A percentile compares a stretch with the other conserved stretches of the same genome.
These are phyloP conservation scores for Buxus sempervirens DNA, from an alignment of 164 flowering plant species.

Conservation along the genomic window DNA sequence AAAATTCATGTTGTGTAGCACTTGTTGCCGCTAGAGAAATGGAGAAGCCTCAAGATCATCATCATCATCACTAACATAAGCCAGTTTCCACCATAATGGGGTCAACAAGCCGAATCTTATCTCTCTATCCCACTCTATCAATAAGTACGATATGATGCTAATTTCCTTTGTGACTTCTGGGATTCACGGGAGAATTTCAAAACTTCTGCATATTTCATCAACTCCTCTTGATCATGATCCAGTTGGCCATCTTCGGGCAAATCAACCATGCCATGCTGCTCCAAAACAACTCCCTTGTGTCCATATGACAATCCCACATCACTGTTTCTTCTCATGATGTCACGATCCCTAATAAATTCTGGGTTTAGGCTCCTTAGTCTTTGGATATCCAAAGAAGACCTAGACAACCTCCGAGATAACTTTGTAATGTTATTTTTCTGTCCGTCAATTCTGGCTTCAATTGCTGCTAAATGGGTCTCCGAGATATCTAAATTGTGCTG, in stretches of 20 bases:
- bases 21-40: background rate
- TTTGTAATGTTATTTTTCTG: constrained; percentile 10
- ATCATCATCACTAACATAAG: too few species aligned
- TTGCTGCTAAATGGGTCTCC: constrained; percentile 1
- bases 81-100: too few species aligned
- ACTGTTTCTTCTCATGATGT: constrained; percentile 23
- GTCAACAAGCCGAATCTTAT: too few species aligned
- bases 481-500: constrained; percentile 14
- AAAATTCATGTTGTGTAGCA: background rate
- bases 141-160: constrained; percentile 26
- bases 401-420: constrained; percentile 20
- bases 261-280: constrained; percentile 22
- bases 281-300: constrained; percentile 18
- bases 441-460: constrained; percentile 17
- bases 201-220: constrained; percentile 64
- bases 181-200: constrained; percentile 33
- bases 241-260: constrained; percentile 12
- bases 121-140: background rate
- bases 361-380: constrained; percentile 22
- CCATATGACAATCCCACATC: constrained; percentile 23
- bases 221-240: constrained; percentile 28
- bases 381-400: constrained; percentile 36
- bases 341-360: constrained; percentile 20
- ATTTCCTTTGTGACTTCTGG: constrained; percentile 24
- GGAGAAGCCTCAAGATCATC: background rate